Conservation (phyloP, 257 asterid genomes). For the Echium plantagineum region DNA sequence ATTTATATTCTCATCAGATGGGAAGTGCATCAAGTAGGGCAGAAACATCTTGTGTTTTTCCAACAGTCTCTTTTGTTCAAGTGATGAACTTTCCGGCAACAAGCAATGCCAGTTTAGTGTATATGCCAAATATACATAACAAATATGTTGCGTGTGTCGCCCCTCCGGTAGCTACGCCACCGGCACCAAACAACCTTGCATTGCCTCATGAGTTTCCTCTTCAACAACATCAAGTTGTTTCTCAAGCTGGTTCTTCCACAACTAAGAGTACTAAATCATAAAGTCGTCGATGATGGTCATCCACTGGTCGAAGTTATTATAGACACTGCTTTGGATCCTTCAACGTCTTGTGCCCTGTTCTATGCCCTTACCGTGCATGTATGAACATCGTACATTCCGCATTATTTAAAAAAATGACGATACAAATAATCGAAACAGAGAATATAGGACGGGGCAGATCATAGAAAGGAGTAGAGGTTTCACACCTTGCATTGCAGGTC, state of each 20-base stretch:
- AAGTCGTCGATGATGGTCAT: constrained; percentile 4
- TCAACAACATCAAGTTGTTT: constrained; percentile 1
- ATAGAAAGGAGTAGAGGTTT: no score
- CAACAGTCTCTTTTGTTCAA: constrained; percentile 6
- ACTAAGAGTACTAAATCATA: neutral
- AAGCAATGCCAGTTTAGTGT: neutral
- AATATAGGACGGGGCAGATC: no score
- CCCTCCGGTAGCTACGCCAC: neutral
- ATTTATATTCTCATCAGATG: neutral
- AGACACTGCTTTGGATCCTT: no score
- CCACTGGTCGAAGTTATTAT: neutral
- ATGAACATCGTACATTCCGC: no score
- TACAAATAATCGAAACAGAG: no score
- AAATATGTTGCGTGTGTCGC: neutral
- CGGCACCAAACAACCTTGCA: neutral
- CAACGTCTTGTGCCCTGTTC: no score
- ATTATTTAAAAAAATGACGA: no score
- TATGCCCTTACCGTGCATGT: no score
- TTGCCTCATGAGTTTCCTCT: constrained; percentile 4
- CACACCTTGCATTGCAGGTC: neutral
- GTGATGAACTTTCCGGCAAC: constrained; percentile 3
- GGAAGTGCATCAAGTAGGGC: constrained; percentile 1
- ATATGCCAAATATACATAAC: neutral
- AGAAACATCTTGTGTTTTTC: neutral
- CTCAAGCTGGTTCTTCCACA: neutral